Evolutionary conservation across 2,329 filamentous ascomycete genomes (phyloP).

Genomic region (Diplodia scrobiculata): DNA sequence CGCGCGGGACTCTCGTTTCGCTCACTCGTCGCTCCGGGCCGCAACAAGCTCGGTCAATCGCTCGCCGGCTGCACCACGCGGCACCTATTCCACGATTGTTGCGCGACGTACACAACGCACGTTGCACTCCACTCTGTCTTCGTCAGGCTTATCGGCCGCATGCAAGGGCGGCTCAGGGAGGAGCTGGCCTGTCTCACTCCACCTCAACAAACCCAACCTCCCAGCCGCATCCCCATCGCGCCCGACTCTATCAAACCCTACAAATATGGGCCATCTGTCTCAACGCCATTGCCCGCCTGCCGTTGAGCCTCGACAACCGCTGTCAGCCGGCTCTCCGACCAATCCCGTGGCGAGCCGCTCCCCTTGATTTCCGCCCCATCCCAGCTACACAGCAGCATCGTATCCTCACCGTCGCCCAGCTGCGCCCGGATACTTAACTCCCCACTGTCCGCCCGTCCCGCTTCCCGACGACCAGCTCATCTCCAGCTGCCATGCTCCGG

Average conservation of each 20-base stretch:
- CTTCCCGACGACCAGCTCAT: background rate
- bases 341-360: background rate
- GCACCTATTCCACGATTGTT: background rate
- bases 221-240: background rate
- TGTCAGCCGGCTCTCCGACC: slow-evolving; percentile 2
- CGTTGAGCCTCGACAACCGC: background rate
- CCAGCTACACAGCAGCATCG: slow-evolving; percentile 1
- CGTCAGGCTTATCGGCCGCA: slow-evolving; percentile 5
- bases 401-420: background rate
- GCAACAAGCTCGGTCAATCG: background rate
- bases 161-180: slow-evolving; percentile 13
- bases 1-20: background rate
- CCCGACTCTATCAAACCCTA: background rate
- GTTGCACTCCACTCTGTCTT: background rate
- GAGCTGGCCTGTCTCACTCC: background rate
- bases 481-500: background rate
- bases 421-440: background rate
- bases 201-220: slow-evolving; percentile 15
- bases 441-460: background rate
- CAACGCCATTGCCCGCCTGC: slow-evolving; percentile 1
- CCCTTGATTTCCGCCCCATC: background rate
- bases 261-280: slow-evolving; percentile 8
- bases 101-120: background rate
- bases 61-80: background rate
- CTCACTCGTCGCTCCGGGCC: background rate